Evolutionary conservation across 2,329 filamentous ascomycete species (phyloP), one percentile per base, ranked within the genome.

Genomic region (Calonectria honghensis): DNA sequence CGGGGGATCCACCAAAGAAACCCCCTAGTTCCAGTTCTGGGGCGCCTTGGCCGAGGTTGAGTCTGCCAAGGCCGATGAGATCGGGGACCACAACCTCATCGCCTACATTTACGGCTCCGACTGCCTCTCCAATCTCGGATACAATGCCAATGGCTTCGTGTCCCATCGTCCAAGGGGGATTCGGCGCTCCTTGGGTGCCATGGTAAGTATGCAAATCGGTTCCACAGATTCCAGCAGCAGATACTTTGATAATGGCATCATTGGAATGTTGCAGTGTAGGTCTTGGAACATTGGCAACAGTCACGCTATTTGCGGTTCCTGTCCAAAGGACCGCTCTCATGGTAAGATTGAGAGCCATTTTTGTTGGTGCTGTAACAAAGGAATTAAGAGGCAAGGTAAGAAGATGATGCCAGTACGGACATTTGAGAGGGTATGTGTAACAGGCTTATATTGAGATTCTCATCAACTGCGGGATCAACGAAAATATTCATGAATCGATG

Each of bases 261-360:
- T 13, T 51, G n/a, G 48, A 9, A 27, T n/a, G 24, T 11, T 50
- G 48, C n/a, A 50, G 24, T 11, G n/a, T 51, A 13, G n/a, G 48
- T 20, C n/a, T 27, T 5, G 48, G 48, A 24, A 51, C n/a, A 29
- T 51, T 51, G n/a, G 48, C n/a, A 51, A 51, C 48, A 24, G 48
- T 51, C 11, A 51, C 24, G 13, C 24, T 51, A 27, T 51, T 7
- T 27, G 48, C n/a, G 48, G 24, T 51, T 29, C 48, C 48, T 14
- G 48, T 51, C 48, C 48, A 51, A 24, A 51, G n/a, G 20, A 51
- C 48, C 29, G 48, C 48, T 27, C 48, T 24, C 48, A 51, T 51
- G 5, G n/a, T 51, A 27, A 51, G 48, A 51, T 51, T 51, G 10
- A 51, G 48, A 27, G n/a, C 48, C 24, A 51, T 51, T 39, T 16